Conservation (phyloP, 768 basidiomycete genomes). For the Trichaptum fuscoviolaceum region DNA sequence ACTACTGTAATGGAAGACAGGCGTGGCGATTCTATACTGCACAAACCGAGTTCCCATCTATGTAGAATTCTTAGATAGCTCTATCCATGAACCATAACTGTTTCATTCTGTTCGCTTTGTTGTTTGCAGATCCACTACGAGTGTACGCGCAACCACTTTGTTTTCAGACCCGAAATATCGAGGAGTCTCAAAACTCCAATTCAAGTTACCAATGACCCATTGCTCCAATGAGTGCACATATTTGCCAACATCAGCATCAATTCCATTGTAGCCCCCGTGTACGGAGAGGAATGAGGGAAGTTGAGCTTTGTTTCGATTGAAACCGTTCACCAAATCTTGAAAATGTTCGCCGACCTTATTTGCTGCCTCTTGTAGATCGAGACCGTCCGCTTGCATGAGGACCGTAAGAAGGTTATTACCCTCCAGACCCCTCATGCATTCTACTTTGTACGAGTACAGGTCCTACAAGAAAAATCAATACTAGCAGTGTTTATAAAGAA, state of each 20-base stretch:
- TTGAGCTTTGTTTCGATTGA: constrained; percentile 6
- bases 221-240: constrained; percentile 14
- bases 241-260: constrained; percentile 10
- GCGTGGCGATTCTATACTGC: too few species aligned
- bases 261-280: constrained; percentile 25
- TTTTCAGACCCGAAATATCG: constrained; percentile 19
- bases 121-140: not conserved
- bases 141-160: constrained; percentile 12
- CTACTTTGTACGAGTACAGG: constrained; percentile 28
- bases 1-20: too few species aligned
- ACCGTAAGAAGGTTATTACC: constrained; percentile 25
- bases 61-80: too few species aligned
- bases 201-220: constrained; percentile 17
- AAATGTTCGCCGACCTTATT: constrained; percentile 19
- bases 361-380: constrained; percentile 24
- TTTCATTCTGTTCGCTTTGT: not conserved
- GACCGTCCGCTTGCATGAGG: constrained; percentile 19
- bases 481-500: too few species aligned
- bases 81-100: too few species aligned
- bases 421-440: constrained; percentile 22
- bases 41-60: too few species aligned
- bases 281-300: constrained; percentile 24
- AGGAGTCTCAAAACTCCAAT: constrained; percentile 19
- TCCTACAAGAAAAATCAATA: constrained; percentile 16
- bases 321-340: constrained; percentile 12